These are phyloP conservation scores for Begonia loranthoides DNA, from an alignment of 306 rosid genomes.

Conservation along the genomic window DNA sequence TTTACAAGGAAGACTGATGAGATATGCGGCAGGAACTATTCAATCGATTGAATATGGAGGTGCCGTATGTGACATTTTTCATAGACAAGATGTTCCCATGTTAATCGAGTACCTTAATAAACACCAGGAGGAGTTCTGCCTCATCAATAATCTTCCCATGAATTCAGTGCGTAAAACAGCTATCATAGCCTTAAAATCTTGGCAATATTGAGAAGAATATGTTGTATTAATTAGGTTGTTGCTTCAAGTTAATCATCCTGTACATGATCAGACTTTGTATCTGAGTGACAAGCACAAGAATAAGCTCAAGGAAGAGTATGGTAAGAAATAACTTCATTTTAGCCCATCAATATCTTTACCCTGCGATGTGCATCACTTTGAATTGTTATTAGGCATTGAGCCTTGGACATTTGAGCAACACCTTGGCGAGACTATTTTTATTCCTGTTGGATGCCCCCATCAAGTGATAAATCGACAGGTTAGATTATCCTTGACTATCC, in stretches of 20 bases:
- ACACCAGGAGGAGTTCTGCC: constrained; percentile 50
- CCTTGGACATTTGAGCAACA: constrained; percentile 75
- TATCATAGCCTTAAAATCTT: constrained; percentile 1
- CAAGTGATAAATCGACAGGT: constrained; percentile 74
- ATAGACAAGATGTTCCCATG: constrained; percentile 58
- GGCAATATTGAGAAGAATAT: constrained; percentile 5
- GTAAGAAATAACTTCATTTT: constrained; percentile 21
- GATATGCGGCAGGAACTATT: too few relatives aligned
- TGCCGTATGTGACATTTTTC: constrained; percentile 75
- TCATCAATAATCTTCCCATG: constrained; percentile 28
- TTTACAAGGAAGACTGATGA: background rate
- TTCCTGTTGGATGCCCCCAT: constrained; percentile 75
- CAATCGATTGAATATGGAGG: constrained; percentile 22
- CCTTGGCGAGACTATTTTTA: constrained; percentile 68
- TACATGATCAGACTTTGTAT: constrained; percentile 62
- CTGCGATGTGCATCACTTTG: background rate
- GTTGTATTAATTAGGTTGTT: constrained; percentile 10
- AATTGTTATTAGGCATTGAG: constrained; percentile 35
- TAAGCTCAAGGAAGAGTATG: constrained; percentile 45
- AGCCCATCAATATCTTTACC: constrained; percentile 4
- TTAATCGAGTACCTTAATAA: constrained; percentile 35
- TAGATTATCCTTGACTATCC: constrained; percentile 1
- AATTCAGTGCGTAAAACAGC: constrained; percentile 34
- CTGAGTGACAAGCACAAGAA: constrained; percentile 45
- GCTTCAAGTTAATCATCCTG: constrained; percentile 53